A percentile compares a stretch with the other conserved stretches of the same genome.
These are phyloP conservation scores for Cymbopogon citratus DNA, from an alignment of 176 grass and related monocot species.

Conservation along the genomic window DNA sequence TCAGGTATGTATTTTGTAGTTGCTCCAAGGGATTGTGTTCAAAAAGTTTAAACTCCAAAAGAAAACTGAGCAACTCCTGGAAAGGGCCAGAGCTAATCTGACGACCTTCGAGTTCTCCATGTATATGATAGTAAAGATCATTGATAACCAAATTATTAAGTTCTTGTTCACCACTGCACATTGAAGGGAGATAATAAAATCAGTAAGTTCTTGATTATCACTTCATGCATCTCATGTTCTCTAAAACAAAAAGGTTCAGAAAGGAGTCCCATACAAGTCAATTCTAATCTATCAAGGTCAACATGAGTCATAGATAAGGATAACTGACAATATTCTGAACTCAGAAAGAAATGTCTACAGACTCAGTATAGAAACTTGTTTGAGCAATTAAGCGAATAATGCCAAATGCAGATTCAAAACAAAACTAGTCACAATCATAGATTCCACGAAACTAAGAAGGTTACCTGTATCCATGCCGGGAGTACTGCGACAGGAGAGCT, in stretches of 20 bases:
- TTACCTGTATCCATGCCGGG: constrained; percentile 56
- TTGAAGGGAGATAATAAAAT: neutral
- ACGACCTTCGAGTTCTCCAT: constrained; percentile 65
- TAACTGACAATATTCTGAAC: neutral
- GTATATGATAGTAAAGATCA: constrained; percentile 75
- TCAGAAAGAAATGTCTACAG: neutral
- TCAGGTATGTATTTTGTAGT: constrained; percentile 19
- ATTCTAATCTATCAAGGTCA: no score
- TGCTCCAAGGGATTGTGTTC: constrained; percentile 36
- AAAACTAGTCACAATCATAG: neutral
- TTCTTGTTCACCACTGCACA: constrained; percentile 47
- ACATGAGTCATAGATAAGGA: neutral
- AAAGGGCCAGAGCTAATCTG: constrained; percentile 73
- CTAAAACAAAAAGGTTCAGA: constrained; percentile 6
- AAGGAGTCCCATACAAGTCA: neutral
- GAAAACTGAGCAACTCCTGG: constrained; percentile 66
- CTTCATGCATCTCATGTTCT: neutral
- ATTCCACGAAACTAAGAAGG: neutral
- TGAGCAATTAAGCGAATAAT: neutral
- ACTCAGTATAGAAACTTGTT: neutral
- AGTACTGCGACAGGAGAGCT: constrained; percentile 57
- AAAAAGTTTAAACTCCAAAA: constrained; percentile 72
- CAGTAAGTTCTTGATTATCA: neutral
- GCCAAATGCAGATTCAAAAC: neutral
- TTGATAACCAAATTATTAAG: constrained; percentile 49